Evolutionary conservation across 2,329 filamentous ascomycete genomes (phyloP).

Genomic region (Rhinocladiella similis): DNA sequence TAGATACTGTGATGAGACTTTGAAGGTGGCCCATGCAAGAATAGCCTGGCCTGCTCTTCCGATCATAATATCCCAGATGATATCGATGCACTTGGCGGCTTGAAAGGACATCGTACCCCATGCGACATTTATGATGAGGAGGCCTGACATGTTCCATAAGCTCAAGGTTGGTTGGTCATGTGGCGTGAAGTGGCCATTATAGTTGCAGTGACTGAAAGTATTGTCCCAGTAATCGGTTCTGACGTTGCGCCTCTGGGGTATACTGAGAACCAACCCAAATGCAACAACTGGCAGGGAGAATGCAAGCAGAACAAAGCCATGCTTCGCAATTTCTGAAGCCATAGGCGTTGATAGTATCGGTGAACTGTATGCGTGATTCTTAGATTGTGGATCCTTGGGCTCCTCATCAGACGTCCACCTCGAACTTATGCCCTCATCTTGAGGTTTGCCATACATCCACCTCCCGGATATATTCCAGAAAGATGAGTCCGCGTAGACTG

Average conservation of each 20-base stretch:
- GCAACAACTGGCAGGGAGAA: conserved; percentile 17
- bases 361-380: too few species aligned
- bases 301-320: conserved; percentile 10
- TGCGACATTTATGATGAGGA: conserved; percentile 23
- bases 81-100: conserved; percentile 38
- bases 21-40: conserved; percentile 33
- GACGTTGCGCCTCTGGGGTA: conserved; percentile 13
- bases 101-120: conserved; percentile 32
- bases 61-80: conserved; percentile 37
- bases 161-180: conserved; percentile 11
- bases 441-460: conserved; percentile 6
- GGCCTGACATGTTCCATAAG: conserved; percentile 17
- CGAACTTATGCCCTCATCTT: not conserved
- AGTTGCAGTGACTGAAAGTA: conserved; percentile 21
- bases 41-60: conserved; percentile 36
- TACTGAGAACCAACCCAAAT: conserved; percentile 9
- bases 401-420: not conserved
- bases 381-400: too few species aligned
- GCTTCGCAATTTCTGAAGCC: not conserved
- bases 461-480: conserved; percentile 3
- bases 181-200: conserved; percentile 17
- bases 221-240: conserved; percentile 11
- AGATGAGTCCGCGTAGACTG: conserved; percentile 3
- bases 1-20: conserved; percentile 37
- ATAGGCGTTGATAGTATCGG: not conserved